A percentile compares a stretch with the other conserved stretches of the same genome.
Evolutionary conservation across 306 rosid species (phyloP).

Genomic region (Ochetophila trinervis): DNA sequence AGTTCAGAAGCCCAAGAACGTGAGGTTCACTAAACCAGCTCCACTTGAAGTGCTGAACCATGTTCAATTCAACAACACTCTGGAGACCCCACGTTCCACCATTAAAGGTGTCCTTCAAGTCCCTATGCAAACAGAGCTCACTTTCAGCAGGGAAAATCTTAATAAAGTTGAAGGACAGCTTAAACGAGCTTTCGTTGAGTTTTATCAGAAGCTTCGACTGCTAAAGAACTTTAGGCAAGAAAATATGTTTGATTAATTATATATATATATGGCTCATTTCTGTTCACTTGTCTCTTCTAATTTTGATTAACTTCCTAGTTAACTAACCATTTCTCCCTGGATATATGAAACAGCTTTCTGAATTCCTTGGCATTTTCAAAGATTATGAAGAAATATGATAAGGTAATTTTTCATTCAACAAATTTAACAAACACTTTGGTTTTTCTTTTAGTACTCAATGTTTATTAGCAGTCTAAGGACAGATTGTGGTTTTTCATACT

Average conservation of each 20-base stretch:
- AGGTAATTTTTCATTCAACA: conserved; percentile 37
- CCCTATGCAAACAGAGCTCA: conserved; percentile 39
- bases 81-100: conserved; percentile 62
- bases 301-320: conserved; percentile 1
- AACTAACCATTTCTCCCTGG: background rate
- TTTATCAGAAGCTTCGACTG: conserved; percentile 64
- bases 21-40: conserved; percentile 33
- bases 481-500: background rate
- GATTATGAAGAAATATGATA: conserved; percentile 83
- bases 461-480: too few species aligned
- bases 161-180: conserved; percentile 52
- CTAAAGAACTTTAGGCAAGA: conserved; percentile 54
- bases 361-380: conserved; percentile 69
- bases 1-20: conserved; percentile 14
- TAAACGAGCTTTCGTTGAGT: conserved; percentile 46
- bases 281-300: background rate
- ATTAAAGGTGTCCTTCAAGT: conserved; percentile 45
- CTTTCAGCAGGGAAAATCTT: conserved; percentile 48
- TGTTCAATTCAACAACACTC: conserved; percentile 45
- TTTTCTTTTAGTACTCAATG: too few species aligned
- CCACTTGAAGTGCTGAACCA: conserved; percentile 46
- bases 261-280: background rate
- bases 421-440: too few species aligned
- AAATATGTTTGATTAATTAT: background rate
- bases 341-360: conserved; percentile 49